Conservation (phyloP, 2,329 filamentous ascomycete genomes). For the Aureobasidium pullulans region DNA sequence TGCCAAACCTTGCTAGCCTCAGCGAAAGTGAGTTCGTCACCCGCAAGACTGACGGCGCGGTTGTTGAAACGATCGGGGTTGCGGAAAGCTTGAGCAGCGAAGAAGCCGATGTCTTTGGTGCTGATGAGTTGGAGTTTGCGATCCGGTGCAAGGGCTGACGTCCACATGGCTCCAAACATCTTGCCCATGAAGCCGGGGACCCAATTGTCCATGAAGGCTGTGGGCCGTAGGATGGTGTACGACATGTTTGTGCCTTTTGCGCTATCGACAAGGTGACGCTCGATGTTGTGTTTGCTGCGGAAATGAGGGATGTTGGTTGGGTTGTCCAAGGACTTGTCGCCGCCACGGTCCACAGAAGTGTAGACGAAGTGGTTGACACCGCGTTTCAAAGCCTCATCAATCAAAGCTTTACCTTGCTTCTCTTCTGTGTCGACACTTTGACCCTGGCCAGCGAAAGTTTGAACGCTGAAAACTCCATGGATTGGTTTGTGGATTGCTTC, state of each 20-base stretch:
- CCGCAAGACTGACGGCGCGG: conserved; percentile 42
- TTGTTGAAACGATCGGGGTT: conserved; percentile 39
- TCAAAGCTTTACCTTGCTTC: conserved; percentile 48
- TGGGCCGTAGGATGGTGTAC: conserved; percentile 56
- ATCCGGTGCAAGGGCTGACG: conserved; percentile 20
- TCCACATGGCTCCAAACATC: conserved; percentile 40
- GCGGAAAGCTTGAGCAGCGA: conserved; percentile 44
- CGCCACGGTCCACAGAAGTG: conserved; percentile 55
- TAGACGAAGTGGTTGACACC: conserved; percentile 55
- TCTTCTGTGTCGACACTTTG: conserved; percentile 38
- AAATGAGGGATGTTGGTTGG: conserved; percentile 56
- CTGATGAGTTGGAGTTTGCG: conserved; percentile 32
- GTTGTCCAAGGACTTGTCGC: conserved; percentile 46
- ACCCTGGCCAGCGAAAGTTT: conserved; percentile 36
- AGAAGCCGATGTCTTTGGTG: conserved; percentile 43
- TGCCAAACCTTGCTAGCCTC: conserved; percentile 41
- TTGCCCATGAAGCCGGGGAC: conserved; percentile 40
- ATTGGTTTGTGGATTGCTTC: conserved; percentile 19
- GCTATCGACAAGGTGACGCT: conserved; percentile 50
- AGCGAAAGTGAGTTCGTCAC: conserved; percentile 44
- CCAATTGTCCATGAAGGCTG: conserved; percentile 57
- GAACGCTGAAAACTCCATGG: conserved; percentile 55
- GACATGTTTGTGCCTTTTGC: conserved; percentile 41
- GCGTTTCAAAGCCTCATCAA: conserved; percentile 48
- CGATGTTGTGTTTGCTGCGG: conserved; percentile 52